Conservation (phyloP, 2,329 filamentous ascomycete genomes). For the Tricladium varicosporioides region DNA sequence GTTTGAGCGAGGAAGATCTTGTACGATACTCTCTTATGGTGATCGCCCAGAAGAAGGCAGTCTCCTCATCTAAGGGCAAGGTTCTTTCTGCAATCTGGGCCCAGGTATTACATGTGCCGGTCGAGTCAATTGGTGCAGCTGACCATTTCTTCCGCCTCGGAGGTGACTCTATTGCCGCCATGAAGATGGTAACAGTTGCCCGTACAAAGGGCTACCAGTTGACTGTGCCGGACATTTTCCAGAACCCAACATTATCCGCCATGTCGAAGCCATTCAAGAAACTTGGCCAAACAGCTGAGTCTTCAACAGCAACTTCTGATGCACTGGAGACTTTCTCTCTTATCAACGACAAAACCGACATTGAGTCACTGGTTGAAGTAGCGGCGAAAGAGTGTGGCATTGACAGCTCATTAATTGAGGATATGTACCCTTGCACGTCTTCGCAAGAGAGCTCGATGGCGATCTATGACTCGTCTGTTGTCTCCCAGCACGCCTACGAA, state of each 20-base stretch:
- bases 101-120: background rate
- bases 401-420: conserved; percentile 25
- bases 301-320: conserved; percentile 1
- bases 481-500: background rate
- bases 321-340: background rate
- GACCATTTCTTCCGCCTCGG: conserved; percentile 39
- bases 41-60: background rate
- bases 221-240: conserved; percentile 43
- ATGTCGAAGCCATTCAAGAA: conserved; percentile 37
- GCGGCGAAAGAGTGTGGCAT: conserved; percentile 1
- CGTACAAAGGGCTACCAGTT: conserved; percentile 32
- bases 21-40: background rate
- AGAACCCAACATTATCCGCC: conserved; percentile 38
- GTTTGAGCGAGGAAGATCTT: background rate
- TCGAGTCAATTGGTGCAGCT: conserved; percentile 13
- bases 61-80: conserved; percentile 1
- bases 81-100: conserved; percentile 9
- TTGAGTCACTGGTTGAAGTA: background rate
- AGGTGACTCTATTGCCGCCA: conserved; percentile 35
- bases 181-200: conserved; percentile 42
- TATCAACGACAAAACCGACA: background rate
- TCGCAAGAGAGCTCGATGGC: conserved; percentile 38
- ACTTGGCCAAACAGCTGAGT: background rate
- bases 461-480: conserved; percentile 24
- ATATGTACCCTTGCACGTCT: conserved; percentile 38